phyloP scores from a whole-genome alignment of 2,329 filamentous ascomycete genomes.

The Seiridium cupressi region DNA sequence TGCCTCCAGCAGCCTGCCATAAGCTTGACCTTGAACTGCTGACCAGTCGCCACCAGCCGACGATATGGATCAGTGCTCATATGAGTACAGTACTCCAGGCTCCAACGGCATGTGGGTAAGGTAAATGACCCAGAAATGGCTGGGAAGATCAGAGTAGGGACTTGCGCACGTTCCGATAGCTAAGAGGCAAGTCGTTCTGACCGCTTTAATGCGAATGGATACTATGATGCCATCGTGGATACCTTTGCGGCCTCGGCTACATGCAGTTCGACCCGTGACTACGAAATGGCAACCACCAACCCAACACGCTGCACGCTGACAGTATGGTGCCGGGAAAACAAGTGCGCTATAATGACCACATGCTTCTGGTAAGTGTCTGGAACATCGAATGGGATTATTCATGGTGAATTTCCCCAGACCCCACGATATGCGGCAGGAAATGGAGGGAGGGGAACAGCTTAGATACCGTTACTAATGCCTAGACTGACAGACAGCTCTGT shows the following conservation, averaged over 20 bases:
- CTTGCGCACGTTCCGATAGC: not conserved
- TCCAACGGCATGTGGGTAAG: no score
- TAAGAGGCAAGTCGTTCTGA: not conserved
- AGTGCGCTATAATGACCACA: not conserved
- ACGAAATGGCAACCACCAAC: not conserved
- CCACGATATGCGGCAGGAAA: not conserved
- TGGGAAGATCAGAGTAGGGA: not conserved
- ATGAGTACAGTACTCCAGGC: no score
- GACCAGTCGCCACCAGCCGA: no score
- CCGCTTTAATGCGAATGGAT: slow-evolving; percentile 7
- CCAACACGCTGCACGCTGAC: not conserved
- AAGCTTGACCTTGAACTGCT: no score
- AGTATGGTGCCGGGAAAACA: not conserved
- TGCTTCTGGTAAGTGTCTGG: not conserved
- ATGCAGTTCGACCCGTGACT: not conserved
- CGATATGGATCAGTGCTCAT: no score
- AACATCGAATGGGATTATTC: not conserved
- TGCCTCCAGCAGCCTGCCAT: no score
- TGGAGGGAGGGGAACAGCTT: not conserved
- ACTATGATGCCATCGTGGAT: slow-evolving; percentile 10
- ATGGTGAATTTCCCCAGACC: not conserved
- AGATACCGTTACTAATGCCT: not conserved
- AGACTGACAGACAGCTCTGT: slow-evolving; percentile 1
- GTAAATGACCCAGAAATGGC: no score
- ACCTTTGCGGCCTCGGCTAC: not conserved